A percentile compares a stretch with the other conserved stretches of the same genome.
Conservation (phyloP, 495 filamentous ascomycete species). For the Aspergillus hancockii region DNA sequence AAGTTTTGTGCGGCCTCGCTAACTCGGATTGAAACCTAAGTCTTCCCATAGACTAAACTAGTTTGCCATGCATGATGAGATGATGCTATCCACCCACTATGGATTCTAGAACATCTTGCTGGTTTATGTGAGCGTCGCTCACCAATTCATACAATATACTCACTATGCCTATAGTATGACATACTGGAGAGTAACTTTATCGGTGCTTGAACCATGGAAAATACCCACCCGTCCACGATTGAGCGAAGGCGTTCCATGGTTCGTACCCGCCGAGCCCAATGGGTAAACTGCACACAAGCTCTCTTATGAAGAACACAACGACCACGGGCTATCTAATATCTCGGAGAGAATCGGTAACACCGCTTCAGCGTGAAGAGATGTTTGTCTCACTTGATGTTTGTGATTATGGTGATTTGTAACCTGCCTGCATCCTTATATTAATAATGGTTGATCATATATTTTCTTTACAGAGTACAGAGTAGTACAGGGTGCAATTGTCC, state of each 20-base stretch:
- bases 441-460: not conserved
- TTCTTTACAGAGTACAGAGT: not conserved
- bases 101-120: not conserved
- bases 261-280: slow-evolving; percentile 13
- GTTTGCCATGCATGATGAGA: not conserved
- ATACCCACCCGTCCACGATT: slow-evolving; percentile 3
- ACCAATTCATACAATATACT: not conserved
- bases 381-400: not conserved
- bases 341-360: not conserved
- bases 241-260: slow-evolving; percentile 15
- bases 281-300: not conserved
- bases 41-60: slow-evolving; percentile 9
- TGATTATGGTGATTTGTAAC: not conserved
- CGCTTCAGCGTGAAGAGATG: not conserved
- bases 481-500: not conserved
- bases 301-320: not conserved
- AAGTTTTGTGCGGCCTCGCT: slow-evolving; percentile 6
- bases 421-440: not conserved
- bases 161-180: not conserved
- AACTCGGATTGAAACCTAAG: slow-evolving; percentile 8
- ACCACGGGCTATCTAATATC: not conserved
- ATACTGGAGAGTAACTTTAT: not conserved
- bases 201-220: slow-evolving; percentile 17
- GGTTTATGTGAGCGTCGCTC: not conserved
- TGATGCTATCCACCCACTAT: not conserved